These are phyloP conservation scores for Helotiales sp. DNA, from an alignment of 2,329 filamentous ascomycete species.

Conservation along the genomic window DNA sequence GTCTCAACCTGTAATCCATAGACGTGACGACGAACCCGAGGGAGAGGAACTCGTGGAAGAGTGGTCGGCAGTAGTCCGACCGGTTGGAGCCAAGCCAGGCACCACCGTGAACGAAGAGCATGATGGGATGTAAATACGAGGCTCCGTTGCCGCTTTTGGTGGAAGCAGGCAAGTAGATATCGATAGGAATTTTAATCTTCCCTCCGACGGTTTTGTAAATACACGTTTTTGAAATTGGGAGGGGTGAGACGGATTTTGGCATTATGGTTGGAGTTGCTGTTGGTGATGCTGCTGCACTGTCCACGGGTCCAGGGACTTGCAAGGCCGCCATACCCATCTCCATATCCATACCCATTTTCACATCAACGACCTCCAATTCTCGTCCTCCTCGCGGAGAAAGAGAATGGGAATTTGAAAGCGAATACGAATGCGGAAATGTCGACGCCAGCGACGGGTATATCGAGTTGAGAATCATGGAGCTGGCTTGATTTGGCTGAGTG, in stretches of 20 bases:
- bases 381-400: background rate
- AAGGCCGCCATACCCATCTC: background rate
- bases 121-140: conserved; percentile 12
- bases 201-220: conserved; percentile 25
- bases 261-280: background rate
- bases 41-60: conserved; percentile 27
- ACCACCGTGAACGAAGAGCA: conserved; percentile 32
- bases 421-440: background rate
- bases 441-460: background rate
- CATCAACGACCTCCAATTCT: too few species aligned
- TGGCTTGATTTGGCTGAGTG: background rate
- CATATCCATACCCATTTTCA: background rate
- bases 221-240: conserved; percentile 27
- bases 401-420: background rate
- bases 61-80: conserved; percentile 27
- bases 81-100: conserved; percentile 30
- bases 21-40: conserved; percentile 28
- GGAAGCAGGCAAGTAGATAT: conserved; percentile 22
- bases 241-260: conserved; percentile 1
- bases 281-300: background rate
- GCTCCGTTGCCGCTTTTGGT: background rate
- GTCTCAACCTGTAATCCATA: conserved; percentile 32
- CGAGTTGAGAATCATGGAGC: background rate
- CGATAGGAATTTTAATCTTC: conserved; percentile 18
- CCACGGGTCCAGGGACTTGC: background rate